Base-by-base conservation (phyloP, 768 basidiomycete genomes). In the Scleroderma bovista region DNA sequence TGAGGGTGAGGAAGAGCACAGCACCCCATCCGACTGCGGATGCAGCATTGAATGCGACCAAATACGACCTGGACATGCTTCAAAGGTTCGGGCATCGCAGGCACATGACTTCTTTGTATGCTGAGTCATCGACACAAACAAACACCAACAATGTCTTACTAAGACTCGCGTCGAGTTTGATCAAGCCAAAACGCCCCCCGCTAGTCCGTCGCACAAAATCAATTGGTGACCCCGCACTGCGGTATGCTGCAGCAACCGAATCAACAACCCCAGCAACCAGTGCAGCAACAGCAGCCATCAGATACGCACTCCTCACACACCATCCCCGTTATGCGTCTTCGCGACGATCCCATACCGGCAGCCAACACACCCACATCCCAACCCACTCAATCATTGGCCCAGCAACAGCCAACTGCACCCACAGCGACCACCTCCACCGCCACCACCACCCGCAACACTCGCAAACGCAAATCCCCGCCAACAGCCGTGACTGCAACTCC, bases 11-110 rank as follows among this genome's bases (percentile, higher is more conserved):
- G 60, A 73, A 51, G 57, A 95, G 82, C 52, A 95, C 68, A 66
- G 80, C 80, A 0, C 67, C 65, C 94, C 94, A 97, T 40, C 84
- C 86, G 13, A 81, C 42, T 0, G 85, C 73, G 0, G 91, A 93
- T 32, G 84, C 59, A 54, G 77, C 57, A 70, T 97, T 96, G 77
- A 93, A 97, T 0, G 70, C 64, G 48, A 88, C 58, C 3, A 97
- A 77, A 70, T 95, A 96, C 64, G n/a, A n/a, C n/a, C n/a, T n/a
- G n/a, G n/a, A n/a, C n/a, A n/a, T n/a, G n/a, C n/a, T n/a, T n/a
- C n/a, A n/a, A n/a, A n/a, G n/a, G n/a, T n/a, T n/a, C n/a, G n/a
- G n/a, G n/a, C n/a, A n/a, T n/a, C n/a, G n/a, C n/a, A n/a, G n/a
- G n/a, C n/a, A n/a, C n/a, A n/a, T n/a, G n/a, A n/a, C n/a, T n/a